Percentiles rank a stretch among this genome's conserved stretches.
Evolutionary conservation across 768 basidiomycete species (phyloP).

Genomic region (Phlegmacium glaucopus): DNA sequence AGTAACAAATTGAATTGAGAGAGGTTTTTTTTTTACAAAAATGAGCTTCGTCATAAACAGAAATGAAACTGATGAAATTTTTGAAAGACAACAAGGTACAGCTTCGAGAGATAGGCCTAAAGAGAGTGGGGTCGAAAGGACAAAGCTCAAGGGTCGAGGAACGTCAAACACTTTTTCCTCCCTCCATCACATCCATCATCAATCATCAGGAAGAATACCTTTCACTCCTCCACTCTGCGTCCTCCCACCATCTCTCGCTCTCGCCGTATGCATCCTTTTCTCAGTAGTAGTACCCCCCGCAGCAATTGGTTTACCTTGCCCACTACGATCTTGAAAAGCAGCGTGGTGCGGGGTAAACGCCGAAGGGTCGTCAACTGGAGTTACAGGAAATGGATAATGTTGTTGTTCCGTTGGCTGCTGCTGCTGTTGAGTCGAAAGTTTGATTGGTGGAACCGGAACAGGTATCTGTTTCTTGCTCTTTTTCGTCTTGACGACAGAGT

Average conservation of each 20-base stretch:
- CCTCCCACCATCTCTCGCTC: constrained; percentile 75
- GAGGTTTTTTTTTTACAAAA: too few species aligned
- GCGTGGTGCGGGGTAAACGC: constrained; percentile 10
- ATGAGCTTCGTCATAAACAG: too few species aligned
- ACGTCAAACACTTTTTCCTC: too few species aligned
- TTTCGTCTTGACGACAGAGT: constrained; percentile 24
- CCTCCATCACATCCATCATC: too few species aligned
- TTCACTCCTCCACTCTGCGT: constrained; percentile 87
- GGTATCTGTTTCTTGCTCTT: constrained; percentile 41
- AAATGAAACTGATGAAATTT: too few species aligned
- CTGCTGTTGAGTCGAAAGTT: constrained; percentile 25
- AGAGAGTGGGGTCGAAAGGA: too few species aligned
- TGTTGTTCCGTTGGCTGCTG: constrained; percentile 23
- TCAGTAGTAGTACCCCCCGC: constrained; percentile 12
- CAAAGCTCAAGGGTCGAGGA: too few species aligned
- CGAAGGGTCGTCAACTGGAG: constrained; percentile 31
- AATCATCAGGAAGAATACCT: constrained; percentile 55
- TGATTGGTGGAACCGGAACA: constrained; percentile 41
- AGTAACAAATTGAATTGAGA: too few species aligned
- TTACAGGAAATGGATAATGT: constrained; percentile 66
- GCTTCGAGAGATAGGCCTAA: too few species aligned
- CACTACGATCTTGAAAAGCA: constrained; percentile 2
- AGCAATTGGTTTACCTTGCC: constrained; percentile 20
- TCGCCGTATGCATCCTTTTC: constrained; percentile 63
- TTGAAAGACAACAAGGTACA: too few species aligned